Percentiles rank a stretch among this genome's conserved stretches.
Evolutionary conservation across 768 basidiomycete genomes (phyloP).

Genomic region (Sporobolomyces pararoseus): DNA sequence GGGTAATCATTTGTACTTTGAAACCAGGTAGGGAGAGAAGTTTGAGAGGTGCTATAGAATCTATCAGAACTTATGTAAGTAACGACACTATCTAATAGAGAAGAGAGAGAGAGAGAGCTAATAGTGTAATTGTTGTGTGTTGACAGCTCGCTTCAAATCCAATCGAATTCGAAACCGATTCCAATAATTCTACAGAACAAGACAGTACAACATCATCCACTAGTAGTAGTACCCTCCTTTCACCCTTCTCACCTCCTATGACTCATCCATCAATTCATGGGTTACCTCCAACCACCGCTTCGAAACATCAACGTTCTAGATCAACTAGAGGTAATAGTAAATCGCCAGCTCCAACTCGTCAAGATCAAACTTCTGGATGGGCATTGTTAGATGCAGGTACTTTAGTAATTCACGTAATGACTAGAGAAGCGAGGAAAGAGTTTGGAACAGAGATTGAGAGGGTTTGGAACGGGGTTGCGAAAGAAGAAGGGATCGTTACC

Average conservation of each 20-base stretch:
- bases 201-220: too few species aligned
- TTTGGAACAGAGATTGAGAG: constrained; percentile 33
- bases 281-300: constrained; percentile 27
- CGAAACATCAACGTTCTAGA: constrained; percentile 35
- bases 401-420: constrained; percentile 44
- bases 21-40: constrained; percentile 40
- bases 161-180: constrained; percentile 16
- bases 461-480: constrained; percentile 25
- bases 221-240: too few species aligned
- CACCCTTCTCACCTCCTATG: constrained; percentile 25
- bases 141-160: constrained; percentile 33
- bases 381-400: constrained; percentile 40
- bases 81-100: too few species aligned
- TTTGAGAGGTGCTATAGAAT: constrained; percentile 41
- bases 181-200: too few species aligned
- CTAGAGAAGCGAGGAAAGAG: constrained; percentile 30
- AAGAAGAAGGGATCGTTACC: neutral
- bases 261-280: constrained; percentile 29
- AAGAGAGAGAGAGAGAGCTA: too few species aligned
- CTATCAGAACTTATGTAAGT: constrained; percentile 37
- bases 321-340: neutral
- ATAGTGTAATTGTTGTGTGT: too few species aligned
- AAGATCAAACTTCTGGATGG: constrained; percentile 41
- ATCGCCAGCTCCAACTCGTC: constrained; percentile 12
- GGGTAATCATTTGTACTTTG: constrained; percentile 40